Conservation (phyloP, 306 rosid genomes). For the Crotalaria pallida region DNA sequence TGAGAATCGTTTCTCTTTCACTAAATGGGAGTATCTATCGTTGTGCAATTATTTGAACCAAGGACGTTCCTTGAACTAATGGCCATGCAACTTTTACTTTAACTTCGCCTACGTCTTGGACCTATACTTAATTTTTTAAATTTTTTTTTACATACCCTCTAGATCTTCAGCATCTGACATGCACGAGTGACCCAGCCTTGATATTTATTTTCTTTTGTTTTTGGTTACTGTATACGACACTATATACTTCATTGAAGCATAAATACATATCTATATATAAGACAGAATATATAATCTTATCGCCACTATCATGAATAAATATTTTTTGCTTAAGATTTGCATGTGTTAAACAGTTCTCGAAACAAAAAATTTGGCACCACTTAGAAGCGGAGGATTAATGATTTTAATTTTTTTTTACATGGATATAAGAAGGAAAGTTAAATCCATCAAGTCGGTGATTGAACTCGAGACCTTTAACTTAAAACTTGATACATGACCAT, state of each 20-base stretch:
- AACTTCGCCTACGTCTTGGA: constrained; percentile 27
- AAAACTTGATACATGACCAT: no score
- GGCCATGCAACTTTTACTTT: constrained; percentile 52
- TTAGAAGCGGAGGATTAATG: constrained; percentile 3
- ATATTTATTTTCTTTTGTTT: background rate
- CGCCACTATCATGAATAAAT: constrained; percentile 1
- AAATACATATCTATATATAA: no score
- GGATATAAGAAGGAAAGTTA: no score
- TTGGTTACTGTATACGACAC: no score
- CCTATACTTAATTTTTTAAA: constrained; percentile 8
- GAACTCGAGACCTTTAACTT: no score
- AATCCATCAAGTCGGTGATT: no score
- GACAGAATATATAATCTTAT: no score
- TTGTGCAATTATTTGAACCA: constrained; percentile 23
- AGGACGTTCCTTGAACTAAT: constrained; percentile 39
- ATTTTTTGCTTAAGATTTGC: background rate
- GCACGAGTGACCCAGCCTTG: constrained; percentile 30
- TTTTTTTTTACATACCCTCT: no score
- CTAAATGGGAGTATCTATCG: constrained; percentile 1
- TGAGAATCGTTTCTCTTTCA: constrained; percentile 31
- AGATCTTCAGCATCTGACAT: constrained; percentile 28
- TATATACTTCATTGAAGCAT: no score
- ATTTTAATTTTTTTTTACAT: no score
- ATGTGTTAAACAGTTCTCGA: background rate
- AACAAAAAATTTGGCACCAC: constrained; percentile 12